Conservation (phyloP, 345 rosid species). For the Isatis tinctoria region DNA sequence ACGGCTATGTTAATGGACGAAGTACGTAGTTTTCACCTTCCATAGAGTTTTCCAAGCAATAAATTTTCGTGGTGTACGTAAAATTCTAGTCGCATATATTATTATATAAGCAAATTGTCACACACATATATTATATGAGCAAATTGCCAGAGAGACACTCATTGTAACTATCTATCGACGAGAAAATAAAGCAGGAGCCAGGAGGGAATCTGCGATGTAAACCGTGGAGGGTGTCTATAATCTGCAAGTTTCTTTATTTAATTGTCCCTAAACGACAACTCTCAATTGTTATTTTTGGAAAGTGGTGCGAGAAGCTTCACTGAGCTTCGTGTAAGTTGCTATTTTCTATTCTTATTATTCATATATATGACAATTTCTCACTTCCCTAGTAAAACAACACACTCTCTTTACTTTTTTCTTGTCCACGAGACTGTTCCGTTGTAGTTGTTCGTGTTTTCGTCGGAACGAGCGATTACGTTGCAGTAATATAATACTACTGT, state of each 20-base stretch:
- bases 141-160: not conserved
- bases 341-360: constrained; percentile 12
- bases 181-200: not conserved
- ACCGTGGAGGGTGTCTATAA: constrained; percentile 24
- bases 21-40: not conserved
- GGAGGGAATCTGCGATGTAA: constrained; percentile 9
- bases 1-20: not conserved
- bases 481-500: not conserved
- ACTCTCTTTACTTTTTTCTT: not conserved
- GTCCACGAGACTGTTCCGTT: not conserved
- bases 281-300: constrained; percentile 28
- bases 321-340: constrained; percentile 27
- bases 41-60: not conserved
- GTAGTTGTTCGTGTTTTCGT: constrained; percentile 7
- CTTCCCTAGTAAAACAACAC: constrained; percentile 20
- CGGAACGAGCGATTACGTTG: constrained; percentile 2
- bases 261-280: constrained; percentile 20
- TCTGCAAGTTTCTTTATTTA: constrained; percentile 22
- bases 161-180: not conserved
- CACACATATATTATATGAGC: not conserved
- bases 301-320: constrained; percentile 32
- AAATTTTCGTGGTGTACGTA: constrained; percentile 10
- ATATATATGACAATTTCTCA: constrained; percentile 7
- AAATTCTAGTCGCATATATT: not conserved
- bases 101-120: constrained; percentile 7